These are phyloP conservation scores for Aegle marmelos DNA, from an alignment of 345 rosid species.

Conservation along the genomic window DNA sequence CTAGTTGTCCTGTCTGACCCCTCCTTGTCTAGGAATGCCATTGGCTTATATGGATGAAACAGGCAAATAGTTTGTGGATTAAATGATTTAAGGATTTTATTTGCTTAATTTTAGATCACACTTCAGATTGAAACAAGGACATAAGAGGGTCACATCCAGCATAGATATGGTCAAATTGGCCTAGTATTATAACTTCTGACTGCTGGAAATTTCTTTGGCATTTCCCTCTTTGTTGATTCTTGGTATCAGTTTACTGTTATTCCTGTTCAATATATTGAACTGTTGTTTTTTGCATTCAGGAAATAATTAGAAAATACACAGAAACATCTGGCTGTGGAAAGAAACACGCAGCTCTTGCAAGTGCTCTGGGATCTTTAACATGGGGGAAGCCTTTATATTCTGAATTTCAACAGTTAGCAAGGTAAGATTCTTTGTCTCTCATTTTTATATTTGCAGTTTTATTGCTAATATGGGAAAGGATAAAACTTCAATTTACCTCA, in stretches of 20 bases:
- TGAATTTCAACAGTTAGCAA: slow-evolving; percentile 78
- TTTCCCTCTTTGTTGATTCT: background rate
- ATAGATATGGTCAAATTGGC: background rate
- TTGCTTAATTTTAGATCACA: background rate
- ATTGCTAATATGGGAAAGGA: background rate
- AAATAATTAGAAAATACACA: slow-evolving; percentile 65
- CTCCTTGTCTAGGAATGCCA: too few relatives aligned
- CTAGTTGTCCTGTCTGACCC: background rate
- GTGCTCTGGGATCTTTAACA: slow-evolving; percentile 76
- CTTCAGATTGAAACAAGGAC: background rate
- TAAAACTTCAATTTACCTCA: too few relatives aligned
- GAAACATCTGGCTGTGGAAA: slow-evolving; percentile 53
- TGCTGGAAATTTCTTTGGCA: background rate
- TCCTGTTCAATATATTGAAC: background rate
- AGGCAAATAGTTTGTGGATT: background rate
- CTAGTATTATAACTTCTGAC: background rate
- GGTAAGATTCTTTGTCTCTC: slow-evolving; percentile 34
- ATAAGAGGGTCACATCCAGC: background rate
- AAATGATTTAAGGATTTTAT: background rate
- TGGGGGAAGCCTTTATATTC: slow-evolving; percentile 74
- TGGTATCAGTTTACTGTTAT: background rate
- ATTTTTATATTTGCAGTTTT: background rate
- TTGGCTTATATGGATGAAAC: too few relatives aligned
- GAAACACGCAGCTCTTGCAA: slow-evolving; percentile 70
- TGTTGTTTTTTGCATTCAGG: slow-evolving; percentile 41